These are phyloP conservation scores for Monoraphidium neglectum DNA, from an alignment of 139 green algal genomes.

Conservation along the genomic window DNA sequence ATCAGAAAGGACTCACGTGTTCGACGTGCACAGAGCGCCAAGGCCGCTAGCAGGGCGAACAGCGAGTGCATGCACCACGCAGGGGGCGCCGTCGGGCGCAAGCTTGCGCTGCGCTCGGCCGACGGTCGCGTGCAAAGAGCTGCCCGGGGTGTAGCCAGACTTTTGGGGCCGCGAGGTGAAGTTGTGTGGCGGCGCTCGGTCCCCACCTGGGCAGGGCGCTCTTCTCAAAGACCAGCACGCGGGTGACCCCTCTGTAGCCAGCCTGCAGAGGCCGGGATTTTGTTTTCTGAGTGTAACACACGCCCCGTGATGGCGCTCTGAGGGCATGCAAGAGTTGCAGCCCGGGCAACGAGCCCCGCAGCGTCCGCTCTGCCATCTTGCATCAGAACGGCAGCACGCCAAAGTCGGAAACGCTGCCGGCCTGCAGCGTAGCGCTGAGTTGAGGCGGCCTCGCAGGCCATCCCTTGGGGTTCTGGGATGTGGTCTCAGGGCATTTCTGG, in stretches of 20 bases:
- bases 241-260: slow-evolving; percentile 20
- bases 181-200: neutral
- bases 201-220: slow-evolving; percentile 44
- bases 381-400: too few species aligned
- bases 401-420: too few species aligned
- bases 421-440: too few species aligned
- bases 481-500: neutral
- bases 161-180: neutral
- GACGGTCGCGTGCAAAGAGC: neutral
- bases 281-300: too few species aligned
- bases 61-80: neutral
- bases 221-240: slow-evolving; percentile 84
- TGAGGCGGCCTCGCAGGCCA: too few species aligned
- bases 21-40: neutral
- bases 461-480: neutral
- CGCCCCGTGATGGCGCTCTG: too few species aligned
- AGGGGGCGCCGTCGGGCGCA: neutral
- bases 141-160: neutral
- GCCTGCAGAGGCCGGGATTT: too few species aligned
- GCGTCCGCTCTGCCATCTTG: too few species aligned
- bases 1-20: neutral
- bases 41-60: too few species aligned
- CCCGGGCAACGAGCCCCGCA: too few species aligned
- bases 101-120: too few species aligned
- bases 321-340: neutral